A percentile compares a stretch with the other conserved stretches of the same genome.
Conservation (phyloP, 164 flowering plant species). For the Magnolia kwangsiensis region DNA sequence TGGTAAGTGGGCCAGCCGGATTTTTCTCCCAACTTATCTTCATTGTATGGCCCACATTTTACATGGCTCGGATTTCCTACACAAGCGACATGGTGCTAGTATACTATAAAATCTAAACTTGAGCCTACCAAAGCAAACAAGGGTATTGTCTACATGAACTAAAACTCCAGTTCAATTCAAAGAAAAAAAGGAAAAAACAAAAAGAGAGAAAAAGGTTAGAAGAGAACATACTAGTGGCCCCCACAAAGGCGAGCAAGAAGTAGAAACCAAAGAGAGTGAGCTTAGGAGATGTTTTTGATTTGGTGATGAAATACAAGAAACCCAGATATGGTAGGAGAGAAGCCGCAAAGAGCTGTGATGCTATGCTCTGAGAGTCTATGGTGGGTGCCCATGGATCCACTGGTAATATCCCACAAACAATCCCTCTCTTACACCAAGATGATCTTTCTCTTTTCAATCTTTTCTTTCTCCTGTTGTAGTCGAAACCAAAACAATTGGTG, state of each 20-base stretch:
- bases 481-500: neutral
- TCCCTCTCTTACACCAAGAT: slow-evolving; percentile 11
- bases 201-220: neutral
- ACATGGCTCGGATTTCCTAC: too few species aligned
- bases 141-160: too few species aligned
- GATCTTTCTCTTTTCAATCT: slow-evolving; percentile 3
- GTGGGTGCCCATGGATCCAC: slow-evolving; percentile 97
- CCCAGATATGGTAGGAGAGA: slow-evolving; percentile 88
- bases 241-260: slow-evolving; percentile 92
- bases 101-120: too few species aligned
- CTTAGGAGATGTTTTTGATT: slow-evolving; percentile 79
- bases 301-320: slow-evolving; percentile 90
- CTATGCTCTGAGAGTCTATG: slow-evolving; percentile 84
- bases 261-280: slow-evolving; percentile 96
- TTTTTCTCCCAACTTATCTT: too few species aligned
- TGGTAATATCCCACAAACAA: slow-evolving; percentile 49
- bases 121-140: too few species aligned
- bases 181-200: neutral
- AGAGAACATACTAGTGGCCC: slow-evolving; percentile 80
- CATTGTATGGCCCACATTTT: too few species aligned
- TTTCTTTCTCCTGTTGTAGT: slow-evolving; percentile 9
- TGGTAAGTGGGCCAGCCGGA: too few species aligned
- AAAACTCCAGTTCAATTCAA: neutral
- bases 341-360: slow-evolving; percentile 81
- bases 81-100: too few species aligned